Percentiles rank a stretch among this genome's conserved stretches.
Evolutionary conservation across 2,329 filamentous ascomycete genomes (phyloP).

Genomic region (Diaporthe australafricana): DNA sequence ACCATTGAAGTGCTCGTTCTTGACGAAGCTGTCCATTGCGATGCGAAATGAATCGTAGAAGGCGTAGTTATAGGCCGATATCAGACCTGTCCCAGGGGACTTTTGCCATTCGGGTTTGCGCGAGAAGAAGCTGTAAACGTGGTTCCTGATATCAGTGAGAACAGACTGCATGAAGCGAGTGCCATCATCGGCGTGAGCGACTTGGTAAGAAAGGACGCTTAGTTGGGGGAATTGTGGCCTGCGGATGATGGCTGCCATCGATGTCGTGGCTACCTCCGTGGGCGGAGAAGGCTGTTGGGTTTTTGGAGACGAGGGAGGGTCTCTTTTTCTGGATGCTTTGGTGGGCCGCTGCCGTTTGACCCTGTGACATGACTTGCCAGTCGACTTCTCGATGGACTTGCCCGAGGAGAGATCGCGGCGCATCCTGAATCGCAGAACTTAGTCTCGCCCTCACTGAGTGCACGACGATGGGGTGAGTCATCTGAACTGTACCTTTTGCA

Average conservation of each 20-base stretch:
- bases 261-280: not conserved
- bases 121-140: conserved; percentile 38
- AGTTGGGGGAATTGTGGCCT: conserved; percentile 4
- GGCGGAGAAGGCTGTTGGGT: conserved; percentile 6
- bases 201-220: conserved; percentile 25
- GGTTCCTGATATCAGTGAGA: conserved; percentile 37
- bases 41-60: conserved; percentile 39
- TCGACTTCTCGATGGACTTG: conserved; percentile 37
- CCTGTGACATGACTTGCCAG: conserved; percentile 39
- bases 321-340: conserved; percentile 7
- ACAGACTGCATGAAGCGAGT: conserved; percentile 36
- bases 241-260: not conserved
- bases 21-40: conserved; percentile 38
- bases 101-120: conserved; percentile 35
- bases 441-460: not conserved
- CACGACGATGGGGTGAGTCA: not conserved
- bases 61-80: conserved; percentile 38
- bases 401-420: conserved; percentile 36
- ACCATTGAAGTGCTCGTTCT: conserved; percentile 37
- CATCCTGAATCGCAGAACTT: conserved; percentile 16
- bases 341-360: conserved; percentile 28
- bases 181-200: conserved; percentile 33
- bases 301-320: not conserved
- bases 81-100: conserved; percentile 34
- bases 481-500: conserved; percentile 32